Evolutionary conservation across 2,329 filamentous ascomycete genomes (phyloP).

Genomic region (Trichophyton verrucosum): DNA sequence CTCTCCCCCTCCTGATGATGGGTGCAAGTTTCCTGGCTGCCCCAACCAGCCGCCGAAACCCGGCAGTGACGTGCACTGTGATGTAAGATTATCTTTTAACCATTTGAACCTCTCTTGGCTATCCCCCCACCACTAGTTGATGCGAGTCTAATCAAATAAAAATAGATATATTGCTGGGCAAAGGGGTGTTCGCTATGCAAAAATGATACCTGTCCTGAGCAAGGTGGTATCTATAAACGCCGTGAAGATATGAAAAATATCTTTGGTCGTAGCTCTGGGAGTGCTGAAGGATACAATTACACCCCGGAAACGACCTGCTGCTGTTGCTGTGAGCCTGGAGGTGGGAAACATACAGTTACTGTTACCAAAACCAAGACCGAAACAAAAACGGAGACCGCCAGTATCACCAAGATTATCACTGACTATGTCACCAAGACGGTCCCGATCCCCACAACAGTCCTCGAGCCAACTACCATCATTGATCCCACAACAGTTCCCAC

Average conservation of each 20-base stretch:
- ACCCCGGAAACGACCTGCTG: not conserved
- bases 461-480: not conserved
- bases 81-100: not conserved
- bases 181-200: not conserved
- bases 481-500: not conserved
- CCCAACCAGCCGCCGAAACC: not conserved
- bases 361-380: slow-evolving; percentile 10
- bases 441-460: not conserved
- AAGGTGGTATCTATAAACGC: not conserved
- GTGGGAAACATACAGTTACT: slow-evolving; percentile 2
- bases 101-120: not conserved
- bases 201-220: not conserved
- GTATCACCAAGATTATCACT: slow-evolving; percentile 1
- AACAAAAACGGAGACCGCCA: slow-evolving; percentile 7
- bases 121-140: not conserved
- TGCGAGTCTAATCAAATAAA: not conserved
- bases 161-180: not conserved
- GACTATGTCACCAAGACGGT: not conserved
- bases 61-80: not conserved
- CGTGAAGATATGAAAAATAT: not conserved
- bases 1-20: not conserved
- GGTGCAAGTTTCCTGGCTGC: not conserved
- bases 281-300: not conserved
- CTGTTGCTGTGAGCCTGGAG: not conserved
- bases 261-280: not conserved